These are phyloP conservation scores for Blastobotrys elegans DNA, from an alignment of 1,139 yeast genomes.

Conservation along the genomic window DNA sequence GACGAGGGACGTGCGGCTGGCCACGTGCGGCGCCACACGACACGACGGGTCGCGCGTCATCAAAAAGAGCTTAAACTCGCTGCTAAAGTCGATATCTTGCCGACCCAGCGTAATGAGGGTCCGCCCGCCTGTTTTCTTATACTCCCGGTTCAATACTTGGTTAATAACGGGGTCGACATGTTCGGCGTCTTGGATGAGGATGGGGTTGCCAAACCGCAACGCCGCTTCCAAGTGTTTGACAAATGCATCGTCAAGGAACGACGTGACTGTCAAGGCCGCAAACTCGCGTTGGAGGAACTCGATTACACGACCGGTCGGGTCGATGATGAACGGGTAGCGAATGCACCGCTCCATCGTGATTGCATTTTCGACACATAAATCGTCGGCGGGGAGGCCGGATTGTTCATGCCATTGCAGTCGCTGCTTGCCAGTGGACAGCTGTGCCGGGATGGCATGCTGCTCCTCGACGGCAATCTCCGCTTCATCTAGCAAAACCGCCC, in stretches of 20 bases:
- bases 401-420: constrained; percentile 47
- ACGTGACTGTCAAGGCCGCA: constrained; percentile 47
- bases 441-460: constrained; percentile 32
- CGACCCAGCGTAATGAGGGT: constrained; percentile 55
- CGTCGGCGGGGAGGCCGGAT: constrained; percentile 57
- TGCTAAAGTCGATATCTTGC: constrained; percentile 61
- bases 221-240: constrained; percentile 72
- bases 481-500: constrained; percentile 42
- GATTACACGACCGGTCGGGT: constrained; percentile 56
- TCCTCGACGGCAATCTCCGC: constrained; percentile 44
- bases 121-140: constrained; percentile 66
- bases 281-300: constrained; percentile 39
- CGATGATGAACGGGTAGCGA: constrained; percentile 59
- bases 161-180: constrained; percentile 68
- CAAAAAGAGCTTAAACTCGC: constrained; percentile 56
- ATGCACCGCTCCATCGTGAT: constrained; percentile 42
- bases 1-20: constrained; percentile 56
- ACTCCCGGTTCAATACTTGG: constrained; percentile 57
- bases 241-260: constrained; percentile 70
- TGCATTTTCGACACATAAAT: constrained; percentile 58
- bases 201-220: constrained; percentile 72
- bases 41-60: constrained; percentile 56
- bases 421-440: constrained; percentile 42
- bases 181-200: constrained; percentile 76
- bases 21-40: constrained; percentile 48